Conservation (phyloP, 2,329 filamentous ascomycete species). For the Penicillium thymicola region DNA sequence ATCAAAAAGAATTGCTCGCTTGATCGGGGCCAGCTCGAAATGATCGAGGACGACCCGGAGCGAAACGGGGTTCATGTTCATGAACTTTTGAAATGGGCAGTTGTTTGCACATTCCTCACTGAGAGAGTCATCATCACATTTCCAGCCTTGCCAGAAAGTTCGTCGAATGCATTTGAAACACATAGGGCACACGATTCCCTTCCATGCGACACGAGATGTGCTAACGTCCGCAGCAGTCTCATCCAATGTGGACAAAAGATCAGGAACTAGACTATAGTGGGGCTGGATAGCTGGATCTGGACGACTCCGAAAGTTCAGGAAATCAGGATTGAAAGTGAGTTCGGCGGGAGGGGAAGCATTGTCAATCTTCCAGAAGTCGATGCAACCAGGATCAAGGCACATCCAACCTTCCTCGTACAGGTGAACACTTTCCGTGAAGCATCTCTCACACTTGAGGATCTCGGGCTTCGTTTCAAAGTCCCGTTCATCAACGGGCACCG, state of each 20-base stretch:
- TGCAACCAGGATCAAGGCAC: slow-evolving; percentile 55
- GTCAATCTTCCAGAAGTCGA: slow-evolving; percentile 53
- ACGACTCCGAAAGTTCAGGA: slow-evolving; percentile 53
- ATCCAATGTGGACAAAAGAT: slow-evolving; percentile 39
- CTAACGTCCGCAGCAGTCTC: slow-evolving; percentile 41
- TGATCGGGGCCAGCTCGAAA: slow-evolving; percentile 28
- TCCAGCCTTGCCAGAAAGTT: slow-evolving; percentile 60
- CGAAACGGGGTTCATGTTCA: slow-evolving; percentile 25
- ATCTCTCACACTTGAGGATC: slow-evolving; percentile 39
- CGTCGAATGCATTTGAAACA: slow-evolving; percentile 63
- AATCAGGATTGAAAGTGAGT: slow-evolving; percentile 53
- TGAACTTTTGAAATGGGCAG: slow-evolving; percentile 49
- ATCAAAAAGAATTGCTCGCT: slow-evolving; percentile 27
- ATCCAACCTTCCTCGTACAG: slow-evolving; percentile 53
- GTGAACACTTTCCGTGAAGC: slow-evolving; percentile 34
- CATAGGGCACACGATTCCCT: slow-evolving; percentile 63
- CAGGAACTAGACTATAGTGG: slow-evolving; percentile 40
- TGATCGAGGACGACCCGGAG: slow-evolving; percentile 34
- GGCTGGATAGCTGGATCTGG: slow-evolving; percentile 41
- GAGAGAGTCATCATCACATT: slow-evolving; percentile 43
- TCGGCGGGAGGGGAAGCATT: slow-evolving; percentile 28
- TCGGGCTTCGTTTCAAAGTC: slow-evolving; percentile 27
- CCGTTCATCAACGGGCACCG: slow-evolving; percentile 29
- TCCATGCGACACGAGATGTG: slow-evolving; percentile 53
- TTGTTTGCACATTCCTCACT: slow-evolving; percentile 32